Percentiles rank a stretch among this genome's conserved stretches.
Conservation (phyloP, 495 filamentous ascomycete genomes). For the Pyrenula massariospora region DNA sequence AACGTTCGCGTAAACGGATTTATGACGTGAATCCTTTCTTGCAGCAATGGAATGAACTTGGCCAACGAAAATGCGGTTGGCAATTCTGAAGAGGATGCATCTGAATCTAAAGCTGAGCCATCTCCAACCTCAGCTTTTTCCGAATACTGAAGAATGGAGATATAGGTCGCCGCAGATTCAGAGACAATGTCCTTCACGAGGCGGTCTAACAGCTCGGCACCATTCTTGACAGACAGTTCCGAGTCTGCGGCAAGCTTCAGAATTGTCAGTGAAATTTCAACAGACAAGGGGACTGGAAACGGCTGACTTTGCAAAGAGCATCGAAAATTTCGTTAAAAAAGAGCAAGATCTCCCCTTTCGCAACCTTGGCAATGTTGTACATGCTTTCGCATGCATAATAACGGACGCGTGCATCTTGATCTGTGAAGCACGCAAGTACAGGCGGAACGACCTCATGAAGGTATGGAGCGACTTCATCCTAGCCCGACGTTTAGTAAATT, state of each 20-base stretch:
- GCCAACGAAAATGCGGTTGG: constrained; percentile 89
- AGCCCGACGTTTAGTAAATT: constrained; percentile 1
- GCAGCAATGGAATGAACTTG: constrained; percentile 82
- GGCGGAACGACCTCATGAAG: constrained; percentile 89
- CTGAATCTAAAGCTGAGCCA: constrained; percentile 29
- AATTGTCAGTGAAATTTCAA: constrained; percentile 6
- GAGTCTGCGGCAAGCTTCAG: constrained; percentile 83
- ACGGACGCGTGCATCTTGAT: constrained; percentile 94
- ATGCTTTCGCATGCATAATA: constrained; percentile 99
- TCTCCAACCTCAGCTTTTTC: constrained; percentile 38
- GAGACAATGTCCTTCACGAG: constrained; percentile 97
- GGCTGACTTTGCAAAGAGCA: constrained; percentile 79
- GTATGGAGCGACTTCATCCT: constrained; percentile 84
- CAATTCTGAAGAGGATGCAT: constrained; percentile 40
- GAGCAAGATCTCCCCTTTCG: constrained; percentile 89
- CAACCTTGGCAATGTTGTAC: constrained; percentile 99
- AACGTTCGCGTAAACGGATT: constrained; percentile 94
- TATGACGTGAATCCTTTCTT: constrained; percentile 84
- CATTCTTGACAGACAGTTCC: constrained; percentile 96
- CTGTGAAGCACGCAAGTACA: constrained; percentile 95
- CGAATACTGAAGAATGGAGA: constrained; percentile 63
- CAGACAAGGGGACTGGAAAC: constrained; percentile 1
- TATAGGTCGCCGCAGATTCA: constrained; percentile 90
- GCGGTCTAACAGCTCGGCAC: constrained; percentile 90
- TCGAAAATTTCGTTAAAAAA: constrained; percentile 99